A percentile compares a stretch with the other conserved stretches of the same genome.
Evolutionary conservation across 768 basidiomycete genomes (phyloP).

Genomic region (Crassisporium funariophilum): DNA sequence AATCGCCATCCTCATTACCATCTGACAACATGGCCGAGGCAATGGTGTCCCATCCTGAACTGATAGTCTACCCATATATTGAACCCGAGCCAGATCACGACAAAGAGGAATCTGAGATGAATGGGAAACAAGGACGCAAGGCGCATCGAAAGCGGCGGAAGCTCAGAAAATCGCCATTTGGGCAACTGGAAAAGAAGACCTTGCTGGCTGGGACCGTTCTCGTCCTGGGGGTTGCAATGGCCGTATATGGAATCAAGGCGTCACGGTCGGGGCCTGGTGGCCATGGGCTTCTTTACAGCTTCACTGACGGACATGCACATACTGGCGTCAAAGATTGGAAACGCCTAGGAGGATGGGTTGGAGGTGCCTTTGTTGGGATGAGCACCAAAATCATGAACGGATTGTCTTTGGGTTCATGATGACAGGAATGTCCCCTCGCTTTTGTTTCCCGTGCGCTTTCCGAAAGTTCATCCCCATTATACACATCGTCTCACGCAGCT

Average conservation of each 20-base stretch:
- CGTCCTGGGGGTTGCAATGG: slow-evolving; percentile 71
- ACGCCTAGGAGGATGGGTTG: slow-evolving; percentile 22
- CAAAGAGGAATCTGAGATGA: slow-evolving; percentile 21
- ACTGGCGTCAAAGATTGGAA: slow-evolving; percentile 22
- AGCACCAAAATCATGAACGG: slow-evolving; percentile 21
- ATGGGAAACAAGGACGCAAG: slow-evolving; percentile 11
- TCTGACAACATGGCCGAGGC: slow-evolving; percentile 59
- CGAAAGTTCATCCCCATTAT: too few relatives aligned
- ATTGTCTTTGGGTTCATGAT: slow-evolving; percentile 5
- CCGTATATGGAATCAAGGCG: slow-evolving; percentile 49
- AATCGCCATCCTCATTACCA: slow-evolving; percentile 43
- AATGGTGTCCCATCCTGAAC: slow-evolving; percentile 55
- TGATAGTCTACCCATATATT: slow-evolving; percentile 56
- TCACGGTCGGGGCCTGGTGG: slow-evolving; percentile 11
- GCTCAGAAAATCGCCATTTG: slow-evolving; percentile 24
- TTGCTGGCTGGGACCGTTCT: slow-evolving; percentile 69
- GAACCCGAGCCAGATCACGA: slow-evolving; percentile 33
- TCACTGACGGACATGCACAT: slow-evolving; percentile 23
- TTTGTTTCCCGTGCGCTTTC: too few relatives aligned
- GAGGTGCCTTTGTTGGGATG: slow-evolving; percentile 22
- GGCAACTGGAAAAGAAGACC: slow-evolving; percentile 37
- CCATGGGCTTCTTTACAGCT: slow-evolving; percentile 18
- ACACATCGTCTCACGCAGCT: too few relatives aligned
- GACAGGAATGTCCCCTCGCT: too few relatives aligned
- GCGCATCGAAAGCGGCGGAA: slow-evolving; percentile 22